Conservation (phyloP, 2,329 filamentous ascomycete genomes). For the Bipolaris oryzae region DNA sequence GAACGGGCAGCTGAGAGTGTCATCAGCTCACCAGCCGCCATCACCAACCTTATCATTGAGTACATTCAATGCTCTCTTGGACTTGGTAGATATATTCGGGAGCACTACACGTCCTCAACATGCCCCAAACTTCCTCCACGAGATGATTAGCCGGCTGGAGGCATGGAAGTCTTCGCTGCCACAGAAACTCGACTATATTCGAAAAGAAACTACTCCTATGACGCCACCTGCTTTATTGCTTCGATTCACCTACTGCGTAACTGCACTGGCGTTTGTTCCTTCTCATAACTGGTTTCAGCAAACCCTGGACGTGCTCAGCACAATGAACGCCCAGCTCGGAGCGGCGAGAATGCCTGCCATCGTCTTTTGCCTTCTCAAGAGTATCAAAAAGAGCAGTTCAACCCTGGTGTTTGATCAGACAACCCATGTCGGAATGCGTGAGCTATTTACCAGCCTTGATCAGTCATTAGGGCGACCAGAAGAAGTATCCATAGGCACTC, state of each 20-base stretch:
- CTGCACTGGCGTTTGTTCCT: conserved; percentile 25
- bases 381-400: conserved; percentile 18
- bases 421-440: conserved; percentile 20
- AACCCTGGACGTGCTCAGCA: conserved; percentile 29
- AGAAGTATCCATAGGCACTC: neutral
- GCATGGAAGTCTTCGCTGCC: conserved; percentile 46
- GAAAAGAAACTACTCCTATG: conserved; percentile 26
- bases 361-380: conserved; percentile 28
- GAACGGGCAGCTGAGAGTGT: conserved; percentile 58
- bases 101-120: conserved; percentile 17
- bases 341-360: conserved; percentile 33
- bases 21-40: conserved; percentile 14
- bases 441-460: conserved; percentile 18
- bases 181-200: conserved; percentile 31
- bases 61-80: conserved; percentile 59
- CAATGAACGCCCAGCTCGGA: conserved; percentile 30
- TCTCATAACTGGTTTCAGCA: conserved; percentile 28
- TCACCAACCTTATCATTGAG: conserved; percentile 54
- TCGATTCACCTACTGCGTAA: conserved; percentile 34
- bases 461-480: conserved; percentile 8
- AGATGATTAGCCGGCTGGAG: conserved; percentile 46
- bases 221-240: conserved; percentile 38
- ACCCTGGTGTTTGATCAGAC: conserved; percentile 20
- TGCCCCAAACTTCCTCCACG: conserved; percentile 37
- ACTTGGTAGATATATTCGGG: conserved; percentile 35